Percentiles rank a stretch among this genome's conserved stretches.
Conservation (phyloP, 176 grass and related monocot genomes). For the Oryza meridionalis region DNA sequence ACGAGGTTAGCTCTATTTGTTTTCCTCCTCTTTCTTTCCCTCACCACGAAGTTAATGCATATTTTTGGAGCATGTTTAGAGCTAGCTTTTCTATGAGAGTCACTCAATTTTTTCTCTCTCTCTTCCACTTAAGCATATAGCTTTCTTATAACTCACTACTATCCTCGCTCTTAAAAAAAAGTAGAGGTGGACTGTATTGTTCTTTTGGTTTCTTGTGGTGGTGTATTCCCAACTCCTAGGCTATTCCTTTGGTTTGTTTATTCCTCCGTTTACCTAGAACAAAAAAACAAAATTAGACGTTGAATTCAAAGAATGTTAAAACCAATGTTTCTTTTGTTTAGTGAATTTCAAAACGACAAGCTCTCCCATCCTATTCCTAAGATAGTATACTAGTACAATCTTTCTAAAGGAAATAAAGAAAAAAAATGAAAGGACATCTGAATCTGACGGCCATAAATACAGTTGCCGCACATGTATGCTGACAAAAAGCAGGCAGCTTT, state of each 20-base stretch:
- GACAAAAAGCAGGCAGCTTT: conserved; percentile 44
- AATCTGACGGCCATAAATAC: conserved; percentile 29
- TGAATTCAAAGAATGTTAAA: conserved; percentile 1
- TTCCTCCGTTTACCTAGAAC: conserved; percentile 20
- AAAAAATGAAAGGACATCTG: neutral
- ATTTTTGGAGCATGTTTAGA: too few species aligned
- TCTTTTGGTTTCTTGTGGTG: conserved; percentile 11
- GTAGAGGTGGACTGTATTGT: neutral
- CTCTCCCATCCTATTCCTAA: conserved; percentile 3
- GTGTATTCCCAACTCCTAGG: neutral
- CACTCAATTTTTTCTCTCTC: too few species aligned
- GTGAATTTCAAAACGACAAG: conserved; percentile 30
- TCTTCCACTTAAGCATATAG: too few species aligned
- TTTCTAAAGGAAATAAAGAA: neutral
- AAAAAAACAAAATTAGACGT: conserved; percentile 23
- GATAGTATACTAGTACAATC: conserved; percentile 6
- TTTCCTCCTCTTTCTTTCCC: too few species aligned
- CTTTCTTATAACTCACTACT: too few species aligned
- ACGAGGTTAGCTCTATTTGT: too few species aligned
- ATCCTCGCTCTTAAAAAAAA: too few species aligned
- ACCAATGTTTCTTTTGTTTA: conserved; percentile 9
- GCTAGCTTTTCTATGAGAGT: too few species aligned
- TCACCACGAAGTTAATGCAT: too few species aligned
- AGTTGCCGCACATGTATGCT: conserved; percentile 37
- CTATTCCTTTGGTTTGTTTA: conserved; percentile 23